These are phyloP conservation scores for Ustilago xerochloae DNA, from an alignment of 1,284 basidiomycete species.

Conservation along the genomic window DNA sequence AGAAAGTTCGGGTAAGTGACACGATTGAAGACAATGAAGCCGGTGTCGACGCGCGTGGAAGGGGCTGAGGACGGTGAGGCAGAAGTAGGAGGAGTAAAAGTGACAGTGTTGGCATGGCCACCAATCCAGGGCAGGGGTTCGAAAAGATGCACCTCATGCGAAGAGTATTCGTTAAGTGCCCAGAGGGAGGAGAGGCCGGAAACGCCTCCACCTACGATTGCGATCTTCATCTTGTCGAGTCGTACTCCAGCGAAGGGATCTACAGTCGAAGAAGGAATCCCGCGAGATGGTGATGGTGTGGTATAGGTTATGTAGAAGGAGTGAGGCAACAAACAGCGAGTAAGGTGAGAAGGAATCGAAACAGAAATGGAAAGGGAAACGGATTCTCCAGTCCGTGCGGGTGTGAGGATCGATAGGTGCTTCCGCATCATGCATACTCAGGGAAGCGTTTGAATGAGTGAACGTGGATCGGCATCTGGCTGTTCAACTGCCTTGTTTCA, in stretches of 20 bases:
- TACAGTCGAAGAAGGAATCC: not conserved
- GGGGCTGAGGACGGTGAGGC: slow-evolving; percentile 8
- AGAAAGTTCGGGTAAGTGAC: slow-evolving; percentile 84
- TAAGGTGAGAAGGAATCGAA: not conserved
- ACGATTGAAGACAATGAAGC: slow-evolving; percentile 76
- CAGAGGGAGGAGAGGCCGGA: slow-evolving; percentile 82
- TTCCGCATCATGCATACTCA: slow-evolving; percentile 1
- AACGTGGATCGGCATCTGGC: not conserved
- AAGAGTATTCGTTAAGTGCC: slow-evolving; percentile 82
- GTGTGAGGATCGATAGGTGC: slow-evolving; percentile 2
- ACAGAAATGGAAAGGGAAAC: not conserved
- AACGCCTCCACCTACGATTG: slow-evolving; percentile 82
- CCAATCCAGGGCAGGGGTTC: slow-evolving; percentile 78
- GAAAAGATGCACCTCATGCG: slow-evolving; percentile 82
- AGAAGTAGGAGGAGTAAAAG: slow-evolving; percentile 70
- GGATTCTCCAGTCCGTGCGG: not conserved
- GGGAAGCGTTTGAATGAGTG: not conserved
- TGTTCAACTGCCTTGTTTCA: not conserved
- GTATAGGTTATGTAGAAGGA: not conserved
- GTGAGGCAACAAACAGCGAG: not conserved
- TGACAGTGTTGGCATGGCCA: slow-evolving; percentile 82
- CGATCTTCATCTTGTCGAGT: slow-evolving; percentile 69
- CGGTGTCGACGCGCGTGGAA: slow-evolving; percentile 43
- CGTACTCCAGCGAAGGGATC: not conserved
- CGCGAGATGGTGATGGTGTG: not conserved